These are phyloP conservation scores for Withania somnifera DNA, from an alignment of 305 asterid species.

Conservation along the genomic window DNA sequence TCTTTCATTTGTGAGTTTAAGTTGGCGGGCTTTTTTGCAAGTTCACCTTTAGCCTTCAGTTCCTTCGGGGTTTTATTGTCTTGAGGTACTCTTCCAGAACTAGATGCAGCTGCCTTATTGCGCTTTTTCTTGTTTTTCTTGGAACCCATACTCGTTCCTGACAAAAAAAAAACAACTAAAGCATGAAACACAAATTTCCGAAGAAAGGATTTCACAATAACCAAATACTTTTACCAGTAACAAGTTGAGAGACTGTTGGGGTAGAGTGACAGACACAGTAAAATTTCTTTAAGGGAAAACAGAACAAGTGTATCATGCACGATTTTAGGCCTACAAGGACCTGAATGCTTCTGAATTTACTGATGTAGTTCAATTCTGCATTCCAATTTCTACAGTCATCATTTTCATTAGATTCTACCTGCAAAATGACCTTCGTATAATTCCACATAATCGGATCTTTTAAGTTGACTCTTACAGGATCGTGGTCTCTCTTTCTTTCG, in stretches of 20 bases:
- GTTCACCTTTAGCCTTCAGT: constrained; percentile 27
- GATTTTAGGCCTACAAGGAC: not conserved
- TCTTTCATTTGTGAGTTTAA: constrained; percentile 24
- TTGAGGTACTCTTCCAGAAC: constrained; percentile 16
- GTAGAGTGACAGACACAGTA: not conserved
- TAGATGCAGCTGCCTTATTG: constrained; percentile 15
- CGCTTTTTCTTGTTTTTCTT: constrained; percentile 27
- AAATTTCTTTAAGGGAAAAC: not conserved
- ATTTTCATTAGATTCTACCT: not conserved
- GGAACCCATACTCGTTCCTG: constrained; percentile 31
- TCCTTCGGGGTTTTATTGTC: constrained; percentile 36
- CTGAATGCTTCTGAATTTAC: not conserved
- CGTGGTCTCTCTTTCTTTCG: not conserved
- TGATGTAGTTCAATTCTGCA: not conserved
- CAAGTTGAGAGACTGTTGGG: not conserved
- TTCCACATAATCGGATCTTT: not conserved
- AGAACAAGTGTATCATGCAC: not conserved
- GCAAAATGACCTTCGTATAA: not conserved
- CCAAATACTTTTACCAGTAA: not conserved
- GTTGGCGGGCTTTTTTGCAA: constrained; percentile 21
- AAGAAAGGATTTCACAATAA: not conserved
- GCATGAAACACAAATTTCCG: not conserved
- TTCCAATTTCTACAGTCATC: not conserved
- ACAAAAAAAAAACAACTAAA: not conserved
- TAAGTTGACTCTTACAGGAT: not conserved